Evolutionary conservation across 441 rosid genomes (phyloP).

Genomic region (Sinapis alba): DNA sequence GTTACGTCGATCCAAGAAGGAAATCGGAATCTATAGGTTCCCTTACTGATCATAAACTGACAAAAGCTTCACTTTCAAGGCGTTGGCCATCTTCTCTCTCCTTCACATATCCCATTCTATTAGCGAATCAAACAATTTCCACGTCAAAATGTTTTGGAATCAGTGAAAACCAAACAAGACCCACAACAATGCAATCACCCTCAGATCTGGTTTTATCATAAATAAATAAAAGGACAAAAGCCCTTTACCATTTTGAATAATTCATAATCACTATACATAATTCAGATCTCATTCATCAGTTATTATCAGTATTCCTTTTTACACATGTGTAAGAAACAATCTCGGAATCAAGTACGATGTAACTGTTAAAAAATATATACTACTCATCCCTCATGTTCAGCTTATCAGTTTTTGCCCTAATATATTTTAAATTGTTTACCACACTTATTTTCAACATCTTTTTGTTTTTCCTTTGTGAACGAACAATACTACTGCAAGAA

Average conservation of each 20-base stretch:
- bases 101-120: conserved; percentile 11
- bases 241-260: conserved; percentile 25
- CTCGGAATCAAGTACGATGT: conserved; percentile 27
- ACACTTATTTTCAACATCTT: neutral
- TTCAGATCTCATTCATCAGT: conserved; percentile 16
- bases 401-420: neutral
- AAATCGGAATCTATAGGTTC: conserved; percentile 29
- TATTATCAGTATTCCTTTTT: conserved; percentile 24
- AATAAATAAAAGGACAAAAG: conserved; percentile 13
- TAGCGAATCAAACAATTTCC: conserved; percentile 30
- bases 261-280: conserved; percentile 22
- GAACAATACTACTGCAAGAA: neutral
- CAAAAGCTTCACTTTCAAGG: conserved; percentile 39
- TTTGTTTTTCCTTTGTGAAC: neutral
- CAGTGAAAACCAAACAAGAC: conserved; percentile 37
- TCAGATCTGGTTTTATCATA: conserved; percentile 31
- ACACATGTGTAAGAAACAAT: conserved; percentile 31
- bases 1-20: conserved; percentile 14
- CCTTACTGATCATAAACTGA: conserved; percentile 30
- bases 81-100: conserved; percentile 36
- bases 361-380: conserved; percentile 1
- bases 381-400: conserved; percentile 5
- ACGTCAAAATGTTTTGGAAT: conserved; percentile 33
- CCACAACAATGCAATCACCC: conserved; percentile 34
- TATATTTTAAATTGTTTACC: neutral